Evolutionary conservation across 2,329 filamentous ascomycete species (phyloP).

Genomic region (Cladobotryum mycophilum): DNA sequence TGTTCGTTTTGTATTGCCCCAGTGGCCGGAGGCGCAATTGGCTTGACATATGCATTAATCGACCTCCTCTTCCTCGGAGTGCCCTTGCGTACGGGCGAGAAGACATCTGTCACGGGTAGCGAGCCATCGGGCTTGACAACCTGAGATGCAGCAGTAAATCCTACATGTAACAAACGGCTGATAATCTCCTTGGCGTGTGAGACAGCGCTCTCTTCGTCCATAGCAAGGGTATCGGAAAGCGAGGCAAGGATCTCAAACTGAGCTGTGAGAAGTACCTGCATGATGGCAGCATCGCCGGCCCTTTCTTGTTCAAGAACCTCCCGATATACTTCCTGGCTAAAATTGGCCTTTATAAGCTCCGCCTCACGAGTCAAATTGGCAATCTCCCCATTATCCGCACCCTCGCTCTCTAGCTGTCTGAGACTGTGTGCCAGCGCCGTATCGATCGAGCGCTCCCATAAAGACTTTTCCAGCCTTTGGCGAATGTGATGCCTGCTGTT

Average conservation of each 20-base stretch:
- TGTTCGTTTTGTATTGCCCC: conserved; percentile 26
- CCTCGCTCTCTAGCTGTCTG: conserved; percentile 63
- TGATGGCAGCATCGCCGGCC: conserved; percentile 65
- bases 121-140: conserved; percentile 84
- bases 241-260: conserved; percentile 89
- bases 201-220: conserved; percentile 80
- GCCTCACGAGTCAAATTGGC: conserved; percentile 72
- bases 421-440: conserved; percentile 82
- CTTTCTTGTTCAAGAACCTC: conserved; percentile 81
- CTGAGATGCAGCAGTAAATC: conserved; percentile 67
- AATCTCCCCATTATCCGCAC: conserved; percentile 53
- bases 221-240: conserved; percentile 71
- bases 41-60: conserved; percentile 34
- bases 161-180: conserved; percentile 68
- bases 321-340: conserved; percentile 70
- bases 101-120: conserved; percentile 54
- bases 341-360: conserved; percentile 76
- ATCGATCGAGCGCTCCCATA: conserved; percentile 84
- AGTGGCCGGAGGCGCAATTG: conserved; percentile 40
- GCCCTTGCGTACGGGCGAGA: conserved; percentile 63
- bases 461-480: conserved; percentile 69
- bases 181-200: conserved; percentile 72
- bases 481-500: conserved; percentile 83
- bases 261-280: conserved; percentile 79
- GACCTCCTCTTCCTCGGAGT: conserved; percentile 70